These are phyloP conservation scores for Ogataea chonburiensis DNA, from an alignment of 805 yeast genomes.

Conservation along the genomic window DNA sequence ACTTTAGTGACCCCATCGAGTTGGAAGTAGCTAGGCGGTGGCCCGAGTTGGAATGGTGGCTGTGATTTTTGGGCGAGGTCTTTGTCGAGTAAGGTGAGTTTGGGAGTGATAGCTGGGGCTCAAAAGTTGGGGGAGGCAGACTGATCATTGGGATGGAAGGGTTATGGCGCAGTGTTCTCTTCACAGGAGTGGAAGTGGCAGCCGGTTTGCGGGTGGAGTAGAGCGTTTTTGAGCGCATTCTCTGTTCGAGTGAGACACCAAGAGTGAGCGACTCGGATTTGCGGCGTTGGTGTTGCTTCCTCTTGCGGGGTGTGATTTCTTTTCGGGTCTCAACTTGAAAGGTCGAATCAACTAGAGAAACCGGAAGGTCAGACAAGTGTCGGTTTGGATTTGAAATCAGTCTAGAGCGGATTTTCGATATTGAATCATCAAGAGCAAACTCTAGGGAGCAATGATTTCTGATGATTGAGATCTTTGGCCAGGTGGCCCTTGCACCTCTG, in stretches of 20 bases:
- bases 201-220: slow-evolving; percentile 10
- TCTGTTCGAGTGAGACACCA: slow-evolving; percentile 10
- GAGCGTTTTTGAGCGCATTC: slow-evolving; percentile 8
- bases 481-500: slow-evolving; percentile 87
- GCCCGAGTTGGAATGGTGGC: neutral
- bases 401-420: slow-evolving; percentile 62
- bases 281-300: slow-evolving; percentile 18
- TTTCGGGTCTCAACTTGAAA: neutral
- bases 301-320: slow-evolving; percentile 3
- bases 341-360: slow-evolving; percentile 14
- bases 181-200: slow-evolving; percentile 8
- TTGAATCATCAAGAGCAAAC: slow-evolving; percentile 79
- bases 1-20: slow-evolving; percentile 1
- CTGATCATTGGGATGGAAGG: slow-evolving; percentile 11
- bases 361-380: slow-evolving; percentile 15
- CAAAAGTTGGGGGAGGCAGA: slow-evolving; percentile 5
- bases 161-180: slow-evolving; percentile 8
- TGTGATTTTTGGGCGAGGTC: neutral
- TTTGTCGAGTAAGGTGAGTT: slow-evolving; percentile 13
- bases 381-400: slow-evolving; percentile 40
- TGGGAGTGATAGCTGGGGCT: slow-evolving; percentile 11
- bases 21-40: slow-evolving; percentile 1
- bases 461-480: slow-evolving; percentile 88
- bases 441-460: slow-evolving; percentile 89
- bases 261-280: slow-evolving; percentile 19